Evolutionary conservation across 192 early-diverging fungal genomes (phyloP).

Genomic region (Coemansia sp.): DNA sequence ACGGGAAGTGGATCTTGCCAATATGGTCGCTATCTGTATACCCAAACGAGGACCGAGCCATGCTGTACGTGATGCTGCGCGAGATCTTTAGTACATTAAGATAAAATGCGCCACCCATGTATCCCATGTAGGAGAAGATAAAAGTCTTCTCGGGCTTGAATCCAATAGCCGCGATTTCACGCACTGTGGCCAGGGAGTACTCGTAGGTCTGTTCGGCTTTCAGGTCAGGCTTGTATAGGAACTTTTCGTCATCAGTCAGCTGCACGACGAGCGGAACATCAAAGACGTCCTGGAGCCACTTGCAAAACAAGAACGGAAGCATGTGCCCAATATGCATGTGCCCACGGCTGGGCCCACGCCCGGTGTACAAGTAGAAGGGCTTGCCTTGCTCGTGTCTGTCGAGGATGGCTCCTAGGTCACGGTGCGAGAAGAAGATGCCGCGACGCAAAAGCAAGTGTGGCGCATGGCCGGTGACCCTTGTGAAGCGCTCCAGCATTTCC

Average conservation of each 20-base stretch:
- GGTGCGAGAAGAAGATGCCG: conserved; percentile 94
- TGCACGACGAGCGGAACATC: conserved; percentile 94
- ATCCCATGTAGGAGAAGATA: conserved; percentile 93
- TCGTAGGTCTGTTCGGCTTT: conserved; percentile 80
- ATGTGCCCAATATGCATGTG: conserved; percentile 98
- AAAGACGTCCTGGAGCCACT: conserved; percentile 97
- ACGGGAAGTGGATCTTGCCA: conserved; percentile 93
- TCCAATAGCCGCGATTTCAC: conserved; percentile 93
- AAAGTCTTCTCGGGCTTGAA: conserved; percentile 96
- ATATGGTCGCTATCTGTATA: conserved; percentile 88
- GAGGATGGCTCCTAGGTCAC: conserved; percentile 83
- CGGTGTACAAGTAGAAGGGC: conserved; percentile 98
- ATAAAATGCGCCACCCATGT: conserved; percentile 94
- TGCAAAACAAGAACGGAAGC: conserved; percentile 96
- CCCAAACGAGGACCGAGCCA: conserved; percentile 88
- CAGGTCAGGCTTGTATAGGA: conserved; percentile 89
- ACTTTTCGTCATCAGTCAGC: conserved; percentile 99
- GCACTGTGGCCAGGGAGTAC: conserved; percentile 80
- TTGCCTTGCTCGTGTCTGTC: conserved; percentile 94
- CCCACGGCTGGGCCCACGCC: conserved; percentile 89
- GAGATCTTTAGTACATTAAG: conserved; percentile 90
- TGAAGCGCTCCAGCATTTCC: conserved; percentile 78
- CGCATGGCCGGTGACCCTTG: conserved; percentile 78
- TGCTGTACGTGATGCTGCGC: conserved; percentile 79
- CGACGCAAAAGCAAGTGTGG: conserved; percentile 86